Evolutionary conservation across 805 yeast species (phyloP), one percentile per base, ranked within the genome.

Genomic region (Debaryomyces hansenii): DNA sequence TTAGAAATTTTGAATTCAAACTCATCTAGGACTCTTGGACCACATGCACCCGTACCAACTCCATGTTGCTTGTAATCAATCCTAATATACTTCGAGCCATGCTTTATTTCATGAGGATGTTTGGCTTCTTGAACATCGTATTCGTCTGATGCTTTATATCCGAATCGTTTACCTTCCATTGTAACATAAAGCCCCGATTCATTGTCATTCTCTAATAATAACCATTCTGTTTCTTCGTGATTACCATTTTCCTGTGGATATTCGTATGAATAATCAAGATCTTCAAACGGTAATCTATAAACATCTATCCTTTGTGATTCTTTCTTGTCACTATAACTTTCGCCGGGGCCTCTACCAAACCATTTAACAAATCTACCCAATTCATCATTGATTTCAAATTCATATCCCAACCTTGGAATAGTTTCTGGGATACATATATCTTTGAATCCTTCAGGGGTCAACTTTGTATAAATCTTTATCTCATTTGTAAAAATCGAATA

Each of bases 241-340:
- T 67, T 68, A 21, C 72, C 71, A 42, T 60, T 62, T 37, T 67
- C 72, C 50, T 68, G 72, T 1, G 72, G 72, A 34, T 55, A 63
- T 12, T 67, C 70, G 47, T 67, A 67, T 21, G 40, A 39, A 35
- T 51, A 55, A 42, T 57, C 60, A 16, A 64, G 49, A 0, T 54
- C 52, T 4, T 38, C 47, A 15, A 48, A 53, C 3, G 47, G 28
- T n/a, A 45, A 29, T 8, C 38, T 37, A 44, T 55, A 55, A 2
- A 58, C 31, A 4, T 69, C 72, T 32, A 64, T 37, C 36, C 42
- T 52, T 24, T 57, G 61, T 11, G 61, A 63, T 15, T 52, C 55
- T 34, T 56, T 53, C 44, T 63, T 61, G 45, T 68, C 74, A 12
- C 60, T 48, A 48, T 68, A 68, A 20, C 66, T 53, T 48, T 67